phyloP scores from a whole-genome alignment of 768 basidiomycete genomes.

The Tulasnella sp. region DNA sequence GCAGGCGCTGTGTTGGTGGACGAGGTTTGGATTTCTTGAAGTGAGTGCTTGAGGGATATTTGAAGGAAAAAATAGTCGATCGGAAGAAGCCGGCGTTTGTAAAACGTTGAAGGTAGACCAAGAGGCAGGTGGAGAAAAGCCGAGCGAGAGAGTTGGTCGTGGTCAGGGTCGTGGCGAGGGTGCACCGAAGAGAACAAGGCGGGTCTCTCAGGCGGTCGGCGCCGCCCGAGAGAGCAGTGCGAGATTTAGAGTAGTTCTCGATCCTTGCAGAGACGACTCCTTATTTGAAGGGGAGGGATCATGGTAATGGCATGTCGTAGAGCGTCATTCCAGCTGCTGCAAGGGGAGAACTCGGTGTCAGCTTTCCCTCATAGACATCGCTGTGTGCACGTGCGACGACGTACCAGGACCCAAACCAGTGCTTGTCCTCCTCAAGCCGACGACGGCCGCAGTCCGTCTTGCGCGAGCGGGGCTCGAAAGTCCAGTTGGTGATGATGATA shows the following conservation, averaged over 20 bases:
- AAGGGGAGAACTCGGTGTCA: background rate
- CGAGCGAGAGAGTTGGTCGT: background rate
- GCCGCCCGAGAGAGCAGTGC: background rate
- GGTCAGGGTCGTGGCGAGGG: conserved; percentile 1
- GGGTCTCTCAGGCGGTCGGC: background rate
- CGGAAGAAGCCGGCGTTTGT: background rate
- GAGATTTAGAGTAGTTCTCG: background rate
- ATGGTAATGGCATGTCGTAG: conserved; percentile 1
- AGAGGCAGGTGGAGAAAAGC: background rate
- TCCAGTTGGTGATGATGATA: background rate
- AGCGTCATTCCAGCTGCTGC: background rate
- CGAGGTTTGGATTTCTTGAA: background rate
- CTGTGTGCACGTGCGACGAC: background rate
- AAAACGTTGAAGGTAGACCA: background rate
- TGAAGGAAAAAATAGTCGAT: background rate
- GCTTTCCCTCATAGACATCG: background rate
- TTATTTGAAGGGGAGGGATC: background rate
- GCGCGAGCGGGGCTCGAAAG: background rate
- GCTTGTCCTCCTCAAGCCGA: background rate
- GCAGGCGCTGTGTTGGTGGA: background rate
- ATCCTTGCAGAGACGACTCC: conserved; percentile 2
- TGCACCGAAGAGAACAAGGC: background rate
- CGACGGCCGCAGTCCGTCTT: background rate
- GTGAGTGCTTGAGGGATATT: background rate
- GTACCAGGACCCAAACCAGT: background rate